Base-by-base conservation (phyloP, 352 stramenopile genomes). In the Pythium grandisporangium region DNA sequence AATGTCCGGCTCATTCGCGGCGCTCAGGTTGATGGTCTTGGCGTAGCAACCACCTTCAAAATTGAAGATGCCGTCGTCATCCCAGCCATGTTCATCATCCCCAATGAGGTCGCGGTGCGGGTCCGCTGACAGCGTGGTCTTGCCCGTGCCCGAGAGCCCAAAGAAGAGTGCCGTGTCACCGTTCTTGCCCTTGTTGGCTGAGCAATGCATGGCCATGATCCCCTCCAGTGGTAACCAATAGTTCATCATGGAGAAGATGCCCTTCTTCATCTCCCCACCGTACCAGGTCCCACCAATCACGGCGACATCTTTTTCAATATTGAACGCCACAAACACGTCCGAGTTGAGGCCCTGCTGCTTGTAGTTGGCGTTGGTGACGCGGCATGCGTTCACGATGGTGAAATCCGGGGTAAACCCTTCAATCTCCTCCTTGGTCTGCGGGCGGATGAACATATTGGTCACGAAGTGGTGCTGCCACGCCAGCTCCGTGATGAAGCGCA, bases 11-110 rank as follows among this genome's bases (percentile, higher is more conserved):
- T 99, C 96, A 56, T 96, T 98, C 65, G 96, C 79, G 41, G 83
- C 61, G 39, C 64, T 86, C 46, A 99, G 69, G 58, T 98, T 95
- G 68, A 98, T 98, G n/a, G 93, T 98, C 81, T 99, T 99, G 51
- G 96, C 96, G 64, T 99, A 99, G 74, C 96, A 99, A 24, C 96
- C 96, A 55, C 96, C 96, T 61, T 99, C 96, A 62, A 99, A 98
- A 77, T 99, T 99, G 72, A 98, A 99, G 42, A 99, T 87, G 29
- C 95, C 96, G 53, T 97, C 70, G 47, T 99, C 82, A 56, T 98
- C 93, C 95, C 95, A 99, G 45, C 95, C 94, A 73, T 99, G 95
- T 65, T 99, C 96, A 41, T 89, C 76, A 34, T 89, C 74, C 44
- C 74, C 76, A 36, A 89, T 89, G 32, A 89, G 61, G 44, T 66